A percentile compares a stretch with the other conserved stretches of the same genome.
Evolutionary conservation across 768 basidiomycete genomes (phyloP).

Genomic region (Macrolepiota fuliginosa): DNA sequence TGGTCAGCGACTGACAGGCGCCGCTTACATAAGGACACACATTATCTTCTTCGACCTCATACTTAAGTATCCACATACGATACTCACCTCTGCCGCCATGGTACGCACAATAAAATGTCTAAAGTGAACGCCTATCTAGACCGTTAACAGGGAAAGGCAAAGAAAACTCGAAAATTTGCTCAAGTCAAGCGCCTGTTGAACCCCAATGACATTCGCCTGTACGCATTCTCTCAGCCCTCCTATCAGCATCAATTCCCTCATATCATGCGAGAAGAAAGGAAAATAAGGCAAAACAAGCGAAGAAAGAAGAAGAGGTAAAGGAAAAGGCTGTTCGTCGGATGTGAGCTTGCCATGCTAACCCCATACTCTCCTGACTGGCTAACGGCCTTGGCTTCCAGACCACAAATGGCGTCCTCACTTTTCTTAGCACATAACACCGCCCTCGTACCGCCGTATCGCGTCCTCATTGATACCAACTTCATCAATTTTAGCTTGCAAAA

Average conservation of each 20-base stretch:
- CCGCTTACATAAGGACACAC: constrained; percentile 2
- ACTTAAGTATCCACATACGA: background rate
- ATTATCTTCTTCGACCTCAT: background rate
- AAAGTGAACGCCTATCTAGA: background rate
- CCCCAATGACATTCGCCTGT: constrained; percentile 93
- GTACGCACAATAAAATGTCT: background rate
- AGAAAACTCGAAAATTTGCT: constrained; percentile 95
- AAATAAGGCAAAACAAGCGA: constrained; percentile 86
- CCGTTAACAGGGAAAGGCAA: constrained; percentile 73
- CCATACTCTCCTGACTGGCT: background rate
- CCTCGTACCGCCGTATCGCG: constrained; percentile 94
- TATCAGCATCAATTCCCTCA: constrained; percentile 13
- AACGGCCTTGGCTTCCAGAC: constrained; percentile 38
- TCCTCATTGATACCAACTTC: constrained; percentile 98
- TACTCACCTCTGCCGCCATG: background rate
- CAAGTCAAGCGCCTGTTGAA: constrained; percentile 91
- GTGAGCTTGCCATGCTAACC: constrained; percentile 44
- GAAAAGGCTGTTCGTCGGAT: constrained; percentile 74
- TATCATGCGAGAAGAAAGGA: constrained; percentile 64
- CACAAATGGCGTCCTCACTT: constrained; percentile 85
- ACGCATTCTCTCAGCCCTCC: constrained; percentile 7
- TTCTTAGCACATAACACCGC: constrained; percentile 95
- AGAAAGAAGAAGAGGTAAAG: constrained; percentile 79
- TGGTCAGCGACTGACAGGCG: background rate
- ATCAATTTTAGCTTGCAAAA: constrained; percentile 99